Evolutionary conservation across 805 yeast species (phyloP), one percentile per base, ranked within the genome.

Genomic region (Starmerella floris): DNA sequence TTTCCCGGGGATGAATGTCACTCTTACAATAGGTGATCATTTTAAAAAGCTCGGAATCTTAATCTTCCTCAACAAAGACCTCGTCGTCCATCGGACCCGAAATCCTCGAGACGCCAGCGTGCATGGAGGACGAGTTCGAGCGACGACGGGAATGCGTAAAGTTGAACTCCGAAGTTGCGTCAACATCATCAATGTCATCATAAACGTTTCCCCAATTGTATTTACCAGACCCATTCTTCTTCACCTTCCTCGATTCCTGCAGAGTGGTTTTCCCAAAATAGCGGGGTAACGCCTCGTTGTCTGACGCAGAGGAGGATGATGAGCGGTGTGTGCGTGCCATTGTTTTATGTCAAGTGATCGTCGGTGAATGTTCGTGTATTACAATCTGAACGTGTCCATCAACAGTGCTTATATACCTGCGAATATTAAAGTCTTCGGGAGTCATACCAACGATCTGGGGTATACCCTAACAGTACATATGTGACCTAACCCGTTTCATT

Each of bases 221-320:
- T 54, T 75, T 77, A 37, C 96, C 96, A 27, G 79, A 79, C 39
- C 96, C 96, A 45, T 71, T 70, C 59, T 82, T 83, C 72, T 83
- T 83, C 43, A 80, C 73, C 55, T 75, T 73, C 56, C 75, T 76
- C 42, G 95, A 94, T 49, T 78, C 75, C 41, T 74, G 70, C 56
- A 71, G 70, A 17, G 94, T 94, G 54, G 73, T 72, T 58, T 79
- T 87, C 43, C 87, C 79, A 61, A 84, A 85, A 73, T 73, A 83
- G 57, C 73, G 77, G 41, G 84, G 73, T 45, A 72, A 71, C 33
- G 72, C 65, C 48, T 68, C 69, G 31, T 68, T 59, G 62, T 79
- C 84, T 56, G 76, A 40, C 26, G 50, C 41, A 56, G 77, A 46
- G 28, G 52, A 45, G 16, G 56, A 49, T n/a, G 54, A 46, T 17